Evolutionary conservation across 2,329 filamentous ascomycete genomes (phyloP).

Genomic region (Magnaporthiopsis rhizophila): DNA sequence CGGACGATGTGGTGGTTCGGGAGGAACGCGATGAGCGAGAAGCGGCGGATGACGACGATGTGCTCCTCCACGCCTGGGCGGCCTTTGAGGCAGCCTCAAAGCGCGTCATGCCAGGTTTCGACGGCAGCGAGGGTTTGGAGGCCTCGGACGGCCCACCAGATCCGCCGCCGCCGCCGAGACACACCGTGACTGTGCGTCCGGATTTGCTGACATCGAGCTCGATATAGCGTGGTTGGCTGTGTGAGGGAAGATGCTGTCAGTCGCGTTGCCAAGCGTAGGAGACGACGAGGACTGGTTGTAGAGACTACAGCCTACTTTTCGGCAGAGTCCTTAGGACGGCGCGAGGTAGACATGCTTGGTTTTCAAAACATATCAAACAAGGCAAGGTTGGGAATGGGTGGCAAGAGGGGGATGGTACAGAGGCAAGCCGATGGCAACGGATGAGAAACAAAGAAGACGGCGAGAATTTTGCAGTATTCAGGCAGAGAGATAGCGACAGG

Average conservation of each 20-base stretch:
- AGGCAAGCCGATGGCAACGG: background rate
- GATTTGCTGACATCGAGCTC: slow-evolving; percentile 3
- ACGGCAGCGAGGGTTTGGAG: background rate
- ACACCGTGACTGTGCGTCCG: slow-evolving; percentile 2
- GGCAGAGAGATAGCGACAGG: background rate
- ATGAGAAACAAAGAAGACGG: background rate
- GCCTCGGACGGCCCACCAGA: background rate
- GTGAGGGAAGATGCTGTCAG: background rate
- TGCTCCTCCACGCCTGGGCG: slow-evolving; percentile 3
- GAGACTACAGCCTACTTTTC: background rate
- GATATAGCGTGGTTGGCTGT: slow-evolving; percentile 1
- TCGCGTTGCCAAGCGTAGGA: background rate
- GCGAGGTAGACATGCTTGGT: background rate
- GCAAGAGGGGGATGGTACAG: background rate
- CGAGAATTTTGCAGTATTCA: too few relatives aligned
- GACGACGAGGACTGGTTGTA: background rate
- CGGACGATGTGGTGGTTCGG: background rate
- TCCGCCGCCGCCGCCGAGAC: background rate
- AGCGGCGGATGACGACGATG: background rate
- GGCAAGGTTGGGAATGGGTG: background rate
- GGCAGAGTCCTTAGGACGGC: background rate
- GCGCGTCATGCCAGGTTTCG: slow-evolving; percentile 2
- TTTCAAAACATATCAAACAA: background rate
- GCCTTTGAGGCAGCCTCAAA: slow-evolving; percentile 4
- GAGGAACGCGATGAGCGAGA: background rate